Base-by-base conservation (phyloP, 768 basidiomycete species). In the Leucosporidium scottii region DNA sequence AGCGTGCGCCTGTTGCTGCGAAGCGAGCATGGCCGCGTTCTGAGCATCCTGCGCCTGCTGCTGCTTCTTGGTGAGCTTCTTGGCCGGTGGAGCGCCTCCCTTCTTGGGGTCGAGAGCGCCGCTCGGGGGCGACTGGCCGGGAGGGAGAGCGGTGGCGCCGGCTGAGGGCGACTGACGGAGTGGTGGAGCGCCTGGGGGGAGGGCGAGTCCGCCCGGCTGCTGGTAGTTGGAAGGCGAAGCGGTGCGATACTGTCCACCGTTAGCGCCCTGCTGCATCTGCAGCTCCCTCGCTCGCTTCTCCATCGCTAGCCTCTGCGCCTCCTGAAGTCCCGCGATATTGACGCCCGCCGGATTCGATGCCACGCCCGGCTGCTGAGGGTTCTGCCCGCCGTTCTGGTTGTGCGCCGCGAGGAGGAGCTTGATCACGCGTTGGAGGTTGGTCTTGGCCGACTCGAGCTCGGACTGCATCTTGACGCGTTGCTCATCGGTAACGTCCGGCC, bases 11-110 rank as follows among this genome's bases (percentile, higher is more conserved):
- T 68, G 64, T 50, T 66, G 64, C 23, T 39, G 36, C 8, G 66
- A 61, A 12, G 34, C 50, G 27, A 47, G 57, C 48, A 30, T 64
- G 72, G 21, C 49, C 28, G 18, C 9, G n/a, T 65, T 58, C 49
- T 51, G 50, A 51, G 50, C 50, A 27, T 23, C 50, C 50, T 51
- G 50, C 13, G 50, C 50, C 23, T 23, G 50, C 50, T 51, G 50
- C 23, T 51, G 70, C 61, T 68, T 71, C 66, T 71, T 71, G 9
- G 66, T 71, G 25, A 68, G 61, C 54, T 71, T 71, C 61, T 71
- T 71, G 17, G 66, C 66, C 7, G 56, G 15, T 10, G 47, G 17
- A 12, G 44, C 51, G 20, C 21, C 31, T 25, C 15, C 27, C 53
- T 54, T 54, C 53, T 54, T 54, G 53, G 53, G 27, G 27, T 54